Percentiles rank a stretch among this genome's conserved stretches.
These are phyloP conservation scores for Trichoderma sp. DNA, from an alignment of 2,329 filamentous ascomycete genomes.

Conservation along the genomic window DNA sequence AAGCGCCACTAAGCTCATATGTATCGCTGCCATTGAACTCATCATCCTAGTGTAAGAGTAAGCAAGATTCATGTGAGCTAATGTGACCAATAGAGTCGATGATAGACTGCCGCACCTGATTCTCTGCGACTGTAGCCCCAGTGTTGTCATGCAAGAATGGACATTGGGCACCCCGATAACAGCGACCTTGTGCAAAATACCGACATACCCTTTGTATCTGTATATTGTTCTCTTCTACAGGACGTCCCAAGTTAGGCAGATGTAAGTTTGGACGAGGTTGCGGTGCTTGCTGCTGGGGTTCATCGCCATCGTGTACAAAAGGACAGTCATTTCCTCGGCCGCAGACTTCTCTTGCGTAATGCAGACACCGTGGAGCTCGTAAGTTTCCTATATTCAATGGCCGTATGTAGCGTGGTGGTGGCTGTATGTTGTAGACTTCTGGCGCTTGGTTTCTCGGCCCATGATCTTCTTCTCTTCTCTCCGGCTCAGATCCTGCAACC, in stretches of 20 bases:
- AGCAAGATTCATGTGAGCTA: background rate
- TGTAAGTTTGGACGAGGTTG: background rate
- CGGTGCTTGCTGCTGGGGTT: background rate
- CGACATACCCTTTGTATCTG: background rate
- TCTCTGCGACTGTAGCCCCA: background rate
- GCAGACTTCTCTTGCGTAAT: background rate
- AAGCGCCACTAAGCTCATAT: conserved; percentile 31
- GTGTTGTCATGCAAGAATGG: background rate
- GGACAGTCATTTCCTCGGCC: background rate
- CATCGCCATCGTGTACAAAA: background rate
- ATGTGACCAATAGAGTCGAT: background rate
- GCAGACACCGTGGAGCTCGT: background rate
- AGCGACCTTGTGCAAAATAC: conserved; percentile 8
- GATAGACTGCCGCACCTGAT: background rate
- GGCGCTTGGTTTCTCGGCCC: background rate
- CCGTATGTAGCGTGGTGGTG: background rate
- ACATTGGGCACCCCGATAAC: conserved; percentile 8
- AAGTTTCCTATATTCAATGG: background rate
- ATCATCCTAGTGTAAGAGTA: background rate
- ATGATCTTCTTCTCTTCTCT: background rate
- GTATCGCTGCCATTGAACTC: background rate
- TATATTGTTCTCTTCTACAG: background rate
- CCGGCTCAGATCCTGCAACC: background rate
- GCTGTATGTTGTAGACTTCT: background rate
- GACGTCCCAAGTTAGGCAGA: background rate